These are phyloP conservation scores for Schoenoplectus tabernaemontani DNA, from an alignment of 202 grass and related monocot species.

Conservation along the genomic window DNA sequence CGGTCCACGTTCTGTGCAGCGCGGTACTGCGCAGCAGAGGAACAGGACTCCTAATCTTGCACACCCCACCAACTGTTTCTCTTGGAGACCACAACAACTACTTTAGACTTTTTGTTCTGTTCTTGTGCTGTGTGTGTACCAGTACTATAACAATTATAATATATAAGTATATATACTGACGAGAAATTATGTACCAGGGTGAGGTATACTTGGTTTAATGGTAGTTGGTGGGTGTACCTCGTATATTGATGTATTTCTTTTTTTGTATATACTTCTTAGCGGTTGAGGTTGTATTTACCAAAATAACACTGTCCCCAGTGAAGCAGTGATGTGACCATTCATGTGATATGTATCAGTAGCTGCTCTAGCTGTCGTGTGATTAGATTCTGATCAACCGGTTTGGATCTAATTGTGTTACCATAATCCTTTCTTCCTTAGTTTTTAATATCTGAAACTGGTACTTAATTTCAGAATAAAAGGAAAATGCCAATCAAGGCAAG, in stretches of 20 bases:
- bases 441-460: neutral
- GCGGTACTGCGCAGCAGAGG: too few species aligned
- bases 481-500: neutral
- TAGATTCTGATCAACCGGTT: neutral
- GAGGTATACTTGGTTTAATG: slow-evolving; percentile 1
- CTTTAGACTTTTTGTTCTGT: slow-evolving; percentile 12
- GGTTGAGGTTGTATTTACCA: neutral
- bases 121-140: neutral
- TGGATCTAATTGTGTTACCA: neutral
- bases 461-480: neutral
- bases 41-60: too few species aligned
- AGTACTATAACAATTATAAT: neutral
- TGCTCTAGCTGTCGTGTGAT: neutral
- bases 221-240: neutral
- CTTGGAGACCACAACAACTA: slow-evolving; percentile 20
- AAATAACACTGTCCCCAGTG: neutral
- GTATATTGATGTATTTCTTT: neutral
- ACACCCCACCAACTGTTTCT: slow-evolving; percentile 14
- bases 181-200: neutral
- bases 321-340: neutral
- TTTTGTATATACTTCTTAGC: neutral
- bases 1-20: too few species aligned
- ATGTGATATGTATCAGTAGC: neutral
- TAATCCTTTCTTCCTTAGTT: neutral
- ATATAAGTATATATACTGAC: neutral